phyloP scores from a whole-genome alignment of 2,329 filamentous ascomycete species.

The Aphanocladium album region DNA sequence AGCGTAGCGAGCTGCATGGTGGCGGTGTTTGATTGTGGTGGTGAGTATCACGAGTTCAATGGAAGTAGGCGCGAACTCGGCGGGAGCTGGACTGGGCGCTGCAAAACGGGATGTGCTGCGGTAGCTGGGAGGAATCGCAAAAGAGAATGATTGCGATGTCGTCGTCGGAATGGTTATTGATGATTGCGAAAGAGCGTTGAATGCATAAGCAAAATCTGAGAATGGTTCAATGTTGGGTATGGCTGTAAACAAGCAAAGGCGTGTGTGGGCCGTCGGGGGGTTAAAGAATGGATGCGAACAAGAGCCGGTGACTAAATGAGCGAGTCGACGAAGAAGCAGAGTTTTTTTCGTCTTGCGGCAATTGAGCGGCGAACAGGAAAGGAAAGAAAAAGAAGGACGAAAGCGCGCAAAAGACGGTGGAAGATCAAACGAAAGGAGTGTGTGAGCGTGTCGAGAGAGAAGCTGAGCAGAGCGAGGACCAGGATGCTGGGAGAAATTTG shows the following conservation, averaged over 20 bases:
- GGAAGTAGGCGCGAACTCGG: not conserved
- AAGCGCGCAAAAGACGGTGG: not conserved
- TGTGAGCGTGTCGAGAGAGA: not conserved
- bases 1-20: constrained; percentile 10
- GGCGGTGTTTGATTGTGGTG: not conserved
- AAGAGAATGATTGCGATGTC: not conserved
- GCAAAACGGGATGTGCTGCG: not conserved
- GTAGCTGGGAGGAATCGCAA: not conserved
- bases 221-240: not conserved
- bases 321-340: not conserved
- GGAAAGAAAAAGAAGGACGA: not conserved
- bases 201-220: not conserved
- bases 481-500: not conserved
- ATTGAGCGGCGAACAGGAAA: not conserved
- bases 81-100: not conserved
- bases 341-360: not conserved
- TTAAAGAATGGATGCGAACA: not conserved
- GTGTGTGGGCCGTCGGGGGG: not conserved
- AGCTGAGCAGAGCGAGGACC: not conserved
- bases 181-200: not conserved
- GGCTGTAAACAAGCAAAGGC: constrained; percentile 1
- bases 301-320: not conserved
- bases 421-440: constrained; percentile 7
- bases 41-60: not conserved
- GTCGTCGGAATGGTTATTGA: not conserved